Conservation (phyloP, 1,284 basidiomycete species). For the Apiotrichum akiyoshidainum region DNA sequence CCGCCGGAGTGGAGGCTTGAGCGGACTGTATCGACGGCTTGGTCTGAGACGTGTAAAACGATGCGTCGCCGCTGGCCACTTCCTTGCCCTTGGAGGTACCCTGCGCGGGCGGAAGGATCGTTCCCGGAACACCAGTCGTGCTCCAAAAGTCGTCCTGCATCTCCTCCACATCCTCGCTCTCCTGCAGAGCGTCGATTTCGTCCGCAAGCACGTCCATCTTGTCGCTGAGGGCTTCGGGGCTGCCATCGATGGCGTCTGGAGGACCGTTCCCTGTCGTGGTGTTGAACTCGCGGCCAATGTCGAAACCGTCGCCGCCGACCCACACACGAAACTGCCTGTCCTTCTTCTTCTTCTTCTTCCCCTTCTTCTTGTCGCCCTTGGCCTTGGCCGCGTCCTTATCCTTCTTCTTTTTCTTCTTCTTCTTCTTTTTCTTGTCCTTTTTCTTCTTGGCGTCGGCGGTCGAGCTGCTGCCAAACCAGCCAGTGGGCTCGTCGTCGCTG, state of each 20-base stretch:
- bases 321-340: constrained; percentile 23
- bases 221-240: neutral
- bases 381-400: constrained; percentile 16
- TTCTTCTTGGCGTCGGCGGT: neutral
- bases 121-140: neutral
- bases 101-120: neutral
- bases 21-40: neutral
- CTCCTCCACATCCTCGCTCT: neutral
- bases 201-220: neutral
- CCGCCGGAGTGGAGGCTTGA: neutral
- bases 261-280: neutral
- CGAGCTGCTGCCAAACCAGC: constrained; percentile 4
- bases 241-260: neutral
- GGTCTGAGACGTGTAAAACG: neutral
- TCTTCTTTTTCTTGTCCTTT: constrained; percentile 9
- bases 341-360: constrained; percentile 22
- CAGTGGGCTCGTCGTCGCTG: constrained; percentile 10
- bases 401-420: constrained; percentile 19
- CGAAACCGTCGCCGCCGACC: constrained; percentile 43
- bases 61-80: neutral
- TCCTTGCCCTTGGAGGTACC: neutral
- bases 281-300: constrained; percentile 44
- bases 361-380: constrained; percentile 8
- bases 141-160: neutral
- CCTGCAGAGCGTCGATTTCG: neutral